Base-by-base conservation (phyloP, 257 asterid genomes). In the Solanum medicagineum region DNA sequence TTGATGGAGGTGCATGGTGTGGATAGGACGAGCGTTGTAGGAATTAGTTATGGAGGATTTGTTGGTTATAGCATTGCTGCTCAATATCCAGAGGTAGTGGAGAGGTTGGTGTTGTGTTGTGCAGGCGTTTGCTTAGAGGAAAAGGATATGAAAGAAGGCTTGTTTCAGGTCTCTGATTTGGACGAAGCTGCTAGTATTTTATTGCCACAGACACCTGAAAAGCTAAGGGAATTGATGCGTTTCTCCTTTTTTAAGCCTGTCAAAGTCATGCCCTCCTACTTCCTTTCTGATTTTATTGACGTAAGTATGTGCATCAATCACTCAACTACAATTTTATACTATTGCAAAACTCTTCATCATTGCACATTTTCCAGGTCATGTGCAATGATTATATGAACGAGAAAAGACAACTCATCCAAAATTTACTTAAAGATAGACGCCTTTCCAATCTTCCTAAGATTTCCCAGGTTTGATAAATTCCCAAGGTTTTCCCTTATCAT, bases 31-130 rank as follows among this genome's bases (percentile, higher is more conserved):
- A 92, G 94, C 86, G 7, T 94, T 62, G 98, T 95, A 65, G 99
- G 99, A 80, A 92, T 95, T 44, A 95, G 99, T 81, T 95, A 95
- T 84, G 98, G 99, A 4, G 99, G 99, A 1, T 95, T 95, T 77
- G 98, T 95, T 1, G 94, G 93, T 54, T 94, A 94, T 88, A 94
- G 95, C 85, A 63, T 93, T 94, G 96, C 98, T 84, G 98, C 91
- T 83, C 94, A 92, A 85, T 94, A 87, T 32, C 99, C 98, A 5
- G 90, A 88, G 44, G 92, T 90, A 15, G 91, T 95, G 49, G 98
- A 92, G 86, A 93, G 82, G 89, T 88, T 95, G 91, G 99, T 93
- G 86, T 84, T 94, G 63, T 93, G 99, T 87, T 93, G 98, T 89
- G 70, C 97, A 13, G 99, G 99, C 3, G 98, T 95, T 42, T 93